Evolutionary conservation across 768 basidiomycete genomes (phyloP).

Genomic region (Lyophyllum decastes): DNA sequence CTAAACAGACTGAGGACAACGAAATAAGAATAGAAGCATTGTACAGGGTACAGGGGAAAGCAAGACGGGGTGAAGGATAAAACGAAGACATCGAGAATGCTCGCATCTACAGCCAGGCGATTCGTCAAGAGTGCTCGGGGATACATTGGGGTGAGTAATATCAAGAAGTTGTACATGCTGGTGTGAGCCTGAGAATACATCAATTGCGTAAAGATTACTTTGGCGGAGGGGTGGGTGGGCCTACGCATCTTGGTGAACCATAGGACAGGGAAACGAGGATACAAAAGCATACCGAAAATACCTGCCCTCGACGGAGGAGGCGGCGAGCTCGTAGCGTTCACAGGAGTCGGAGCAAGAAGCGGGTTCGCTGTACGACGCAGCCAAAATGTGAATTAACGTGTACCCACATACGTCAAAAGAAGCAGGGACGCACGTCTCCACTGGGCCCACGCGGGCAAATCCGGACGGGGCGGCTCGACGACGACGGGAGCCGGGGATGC

Average conservation of each 20-base stretch:
- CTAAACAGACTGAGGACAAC: not conserved
- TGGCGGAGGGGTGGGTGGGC: not conserved
- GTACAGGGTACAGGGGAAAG: not conserved
- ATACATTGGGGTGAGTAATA: not conserved
- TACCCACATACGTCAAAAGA: not conserved
- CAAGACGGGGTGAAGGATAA: not conserved
- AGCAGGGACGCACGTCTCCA: conserved; percentile 9
- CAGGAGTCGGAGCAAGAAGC: conserved; percentile 13
- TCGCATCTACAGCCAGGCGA: no score
- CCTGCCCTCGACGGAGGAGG: not conserved
- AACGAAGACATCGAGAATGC: no score
- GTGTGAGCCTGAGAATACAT: not conserved
- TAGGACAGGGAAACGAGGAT: no score
- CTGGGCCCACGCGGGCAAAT: conserved; percentile 79
- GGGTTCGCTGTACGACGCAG: conserved; percentile 7
- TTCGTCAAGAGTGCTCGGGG: not conserved
- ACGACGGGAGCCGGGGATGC: conserved; percentile 36
- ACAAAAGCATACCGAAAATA: not conserved
- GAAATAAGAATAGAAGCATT: not conserved
- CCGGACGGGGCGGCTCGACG: conserved; percentile 46
- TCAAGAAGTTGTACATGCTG: not conserved
- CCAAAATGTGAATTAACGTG: not conserved
- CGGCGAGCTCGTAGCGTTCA: conserved; percentile 9
- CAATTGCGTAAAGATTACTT: not conserved
- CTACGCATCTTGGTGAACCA: not conserved